Evolutionary conservation across 2,329 filamentous ascomycete genomes (phyloP), one percentile per base, ranked within the genome.

Genomic region (Penicillium thymicola): DNA sequence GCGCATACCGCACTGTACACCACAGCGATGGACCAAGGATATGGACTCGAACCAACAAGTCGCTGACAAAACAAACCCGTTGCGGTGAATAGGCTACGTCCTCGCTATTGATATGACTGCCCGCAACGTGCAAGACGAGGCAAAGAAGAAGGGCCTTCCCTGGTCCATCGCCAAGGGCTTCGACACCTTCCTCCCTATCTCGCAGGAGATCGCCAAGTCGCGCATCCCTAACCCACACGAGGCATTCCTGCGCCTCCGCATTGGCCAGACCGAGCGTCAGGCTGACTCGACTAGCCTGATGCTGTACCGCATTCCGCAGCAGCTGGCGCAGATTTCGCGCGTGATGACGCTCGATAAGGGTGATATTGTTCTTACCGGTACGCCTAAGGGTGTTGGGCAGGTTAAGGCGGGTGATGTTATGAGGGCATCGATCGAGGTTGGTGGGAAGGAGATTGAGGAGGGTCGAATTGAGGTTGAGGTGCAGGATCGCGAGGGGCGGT

Each of bases 151-250:
- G 81, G 92, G 94, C 36, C 86, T 97, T 16, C 94, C 94, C 8
- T 99, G 94, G 94, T 86, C 87, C 68, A 97, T 97, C 64, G 89
- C 90, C 65, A 99, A 99, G 80, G 94, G 94, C 45, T 99, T 97
- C 73, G 94, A 99, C 75, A 97, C 94, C 3, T 99, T 99, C 80
- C 82, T 96, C 50, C 94, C 94, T 57, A 83, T 99, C 70, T 90
- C 88, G 73, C 80, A 88, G 62, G 81, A 90, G 54, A 95, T 99
- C 67, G 80, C 86, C 65, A 96, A 95, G 79, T 81, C 84, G 36
- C 81, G 83, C 63, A 91, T 99, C 65, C 84, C 88, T 13, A 86
- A 97, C 76, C 94, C 94, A 32, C 92, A 97, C 73, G 85, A 93
- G 68, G 87, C 90, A 18, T 89, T 95, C 77, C 79, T 99, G 60